phyloP scores from a whole-genome alignment of 495 filamentous ascomycete species.

The Xylaria bambusicola region DNA sequence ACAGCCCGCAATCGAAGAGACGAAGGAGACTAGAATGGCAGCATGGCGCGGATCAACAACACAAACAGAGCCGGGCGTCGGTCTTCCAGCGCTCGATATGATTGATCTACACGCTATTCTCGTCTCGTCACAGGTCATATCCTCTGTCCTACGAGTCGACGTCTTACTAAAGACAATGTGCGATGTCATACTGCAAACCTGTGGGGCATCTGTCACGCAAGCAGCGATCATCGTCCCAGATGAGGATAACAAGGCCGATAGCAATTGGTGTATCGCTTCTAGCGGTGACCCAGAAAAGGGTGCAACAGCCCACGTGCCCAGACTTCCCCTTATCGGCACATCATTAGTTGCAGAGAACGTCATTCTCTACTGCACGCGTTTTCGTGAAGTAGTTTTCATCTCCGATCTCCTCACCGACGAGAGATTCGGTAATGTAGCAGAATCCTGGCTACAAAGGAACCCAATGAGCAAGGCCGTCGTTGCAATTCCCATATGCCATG shows the following conservation, averaged over 20 bases:
- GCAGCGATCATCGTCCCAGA: slow-evolving; percentile 78
- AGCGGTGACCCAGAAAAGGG: slow-evolving; percentile 70
- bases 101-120: slow-evolving; percentile 86
- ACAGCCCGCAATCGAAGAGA: slow-evolving; percentile 48
- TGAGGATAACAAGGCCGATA: slow-evolving; percentile 58
- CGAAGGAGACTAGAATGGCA: slow-evolving; percentile 63
- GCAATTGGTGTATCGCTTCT: slow-evolving; percentile 71
- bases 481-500: slow-evolving; percentile 82
- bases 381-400: slow-evolving; percentile 80
- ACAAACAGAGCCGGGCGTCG: slow-evolving; percentile 48
- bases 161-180: slow-evolving; percentile 85
- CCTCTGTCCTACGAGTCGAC: slow-evolving; percentile 83
- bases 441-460: slow-evolving; percentile 67
- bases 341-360: slow-evolving; percentile 71
- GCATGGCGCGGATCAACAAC: slow-evolving; percentile 60
- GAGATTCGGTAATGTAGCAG: slow-evolving; percentile 78
- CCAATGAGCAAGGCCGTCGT: slow-evolving; percentile 77
- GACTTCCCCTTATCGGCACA: slow-evolving; percentile 65
- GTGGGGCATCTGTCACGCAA: slow-evolving; percentile 73
- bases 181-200: slow-evolving; percentile 84
- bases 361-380: slow-evolving; percentile 78
- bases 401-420: slow-evolving; percentile 83
- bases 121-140: slow-evolving; percentile 86
- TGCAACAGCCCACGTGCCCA: slow-evolving; percentile 61
- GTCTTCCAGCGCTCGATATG: slow-evolving; percentile 68